phyloP scores from a whole-genome alignment of 805 yeast genomes.

The Lipomyces lipofer region DNA sequence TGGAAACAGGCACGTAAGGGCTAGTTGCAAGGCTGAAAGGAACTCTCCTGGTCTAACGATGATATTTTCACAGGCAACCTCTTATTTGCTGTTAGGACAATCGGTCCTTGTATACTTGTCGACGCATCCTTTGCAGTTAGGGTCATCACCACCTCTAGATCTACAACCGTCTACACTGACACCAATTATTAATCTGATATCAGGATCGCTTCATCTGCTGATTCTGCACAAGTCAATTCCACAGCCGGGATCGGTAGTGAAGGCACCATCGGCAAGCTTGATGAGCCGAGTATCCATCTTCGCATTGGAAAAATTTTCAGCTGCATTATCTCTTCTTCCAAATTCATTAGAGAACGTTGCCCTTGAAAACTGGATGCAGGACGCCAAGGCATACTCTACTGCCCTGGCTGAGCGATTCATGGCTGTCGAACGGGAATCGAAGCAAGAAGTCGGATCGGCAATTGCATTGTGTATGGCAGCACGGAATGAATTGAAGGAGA shows the following conservation, averaged over 20 bases:
- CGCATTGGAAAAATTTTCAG: conserved; percentile 37
- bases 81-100: conserved; percentile 35
- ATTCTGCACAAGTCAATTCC: conserved; percentile 35
- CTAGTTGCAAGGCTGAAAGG: neutral
- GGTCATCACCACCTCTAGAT: conserved; percentile 30
- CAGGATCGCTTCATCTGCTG: conserved; percentile 38
- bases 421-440: conserved; percentile 36
- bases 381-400: conserved; percentile 32
- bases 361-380: conserved; percentile 33
- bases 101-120: conserved; percentile 33
- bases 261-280: conserved; percentile 33
- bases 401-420: conserved; percentile 36
- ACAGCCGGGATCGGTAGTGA: conserved; percentile 10
- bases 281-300: conserved; percentile 39
- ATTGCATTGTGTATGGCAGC: conserved; percentile 35
- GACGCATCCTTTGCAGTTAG: conserved; percentile 20
- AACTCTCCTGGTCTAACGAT: neutral
- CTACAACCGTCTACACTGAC: conserved; percentile 32
- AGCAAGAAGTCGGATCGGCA: conserved; percentile 36
- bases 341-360: conserved; percentile 22
- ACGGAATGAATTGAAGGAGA: conserved; percentile 25
- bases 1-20: conserved; percentile 24
- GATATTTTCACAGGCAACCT: conserved; percentile 30
- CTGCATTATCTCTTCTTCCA: conserved; percentile 34
- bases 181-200: conserved; percentile 30